phyloP scores from a whole-genome alignment of 2,329 filamentous ascomycete genomes.

The Aspergillus unguis region DNA sequence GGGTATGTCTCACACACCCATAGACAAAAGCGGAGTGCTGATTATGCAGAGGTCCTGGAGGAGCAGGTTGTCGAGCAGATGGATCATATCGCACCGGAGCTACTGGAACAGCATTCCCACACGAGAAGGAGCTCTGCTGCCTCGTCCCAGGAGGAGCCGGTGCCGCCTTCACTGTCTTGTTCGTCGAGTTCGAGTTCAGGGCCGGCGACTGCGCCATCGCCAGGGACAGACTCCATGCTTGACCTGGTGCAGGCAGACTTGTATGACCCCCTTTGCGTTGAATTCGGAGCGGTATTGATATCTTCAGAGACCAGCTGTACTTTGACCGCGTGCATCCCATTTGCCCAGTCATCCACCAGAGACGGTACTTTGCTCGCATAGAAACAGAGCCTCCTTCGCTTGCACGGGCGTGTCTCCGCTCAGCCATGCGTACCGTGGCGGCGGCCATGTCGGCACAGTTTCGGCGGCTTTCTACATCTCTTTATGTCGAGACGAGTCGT shows the following conservation, averaged over 20 bases:
- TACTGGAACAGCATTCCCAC: not conserved
- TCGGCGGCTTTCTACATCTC: not conserved
- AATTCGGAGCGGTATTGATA: not conserved
- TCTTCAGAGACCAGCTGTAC: constrained; percentile 13
- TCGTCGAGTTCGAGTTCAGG: not conserved
- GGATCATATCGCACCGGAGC: not conserved
- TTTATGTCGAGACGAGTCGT: not conserved
- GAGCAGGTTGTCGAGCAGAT: not conserved
- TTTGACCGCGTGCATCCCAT: constrained; percentile 14
- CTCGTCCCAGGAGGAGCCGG: too few relatives aligned
- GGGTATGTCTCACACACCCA: not conserved
- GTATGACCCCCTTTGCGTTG: not conserved
- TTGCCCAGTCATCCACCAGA: constrained; percentile 9
- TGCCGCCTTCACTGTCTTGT: not conserved
- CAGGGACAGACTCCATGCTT: not conserved
- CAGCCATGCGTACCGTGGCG: constrained; percentile 11
- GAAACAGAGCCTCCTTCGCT: not conserved
- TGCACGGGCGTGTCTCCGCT: not conserved
- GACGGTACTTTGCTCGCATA: constrained; percentile 2
- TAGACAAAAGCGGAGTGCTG: not conserved
- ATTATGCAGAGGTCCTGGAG: constrained; percentile 5
- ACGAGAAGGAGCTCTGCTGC: too few relatives aligned
- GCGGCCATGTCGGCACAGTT: constrained; percentile 9
- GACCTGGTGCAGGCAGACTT: not conserved
- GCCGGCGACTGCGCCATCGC: too few relatives aligned